Conservation (phyloP, 1,284 basidiomycete genomes). For the Mycosarcoma mackinlayi region DNA sequence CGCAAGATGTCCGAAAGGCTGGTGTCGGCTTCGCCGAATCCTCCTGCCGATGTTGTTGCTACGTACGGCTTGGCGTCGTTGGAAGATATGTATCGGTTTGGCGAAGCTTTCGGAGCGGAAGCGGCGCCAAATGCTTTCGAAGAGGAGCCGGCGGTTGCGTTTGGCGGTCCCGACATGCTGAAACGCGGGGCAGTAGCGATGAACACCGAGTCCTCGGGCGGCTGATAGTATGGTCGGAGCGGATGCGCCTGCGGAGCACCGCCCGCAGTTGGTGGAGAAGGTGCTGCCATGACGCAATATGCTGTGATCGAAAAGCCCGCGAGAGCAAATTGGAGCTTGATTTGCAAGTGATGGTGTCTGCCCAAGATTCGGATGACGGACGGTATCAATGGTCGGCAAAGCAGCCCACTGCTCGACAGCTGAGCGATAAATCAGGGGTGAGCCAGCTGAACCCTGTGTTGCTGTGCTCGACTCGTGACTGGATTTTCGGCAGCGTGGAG, state of each 20-base stretch:
- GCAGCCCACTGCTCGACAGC: slow-evolving; percentile 1
- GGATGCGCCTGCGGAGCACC: slow-evolving; percentile 44
- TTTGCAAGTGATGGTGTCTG: background rate
- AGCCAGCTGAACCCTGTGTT: slow-evolving; percentile 29
- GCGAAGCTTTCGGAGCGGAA: slow-evolving; percentile 3
- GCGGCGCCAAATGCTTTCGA: slow-evolving; percentile 7
- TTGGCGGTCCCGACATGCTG: slow-evolving; percentile 37
- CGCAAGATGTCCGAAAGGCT: slow-evolving; percentile 41
- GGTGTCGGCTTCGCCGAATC: slow-evolving; percentile 34
- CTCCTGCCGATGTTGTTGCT: slow-evolving; percentile 33
- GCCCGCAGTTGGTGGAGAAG: slow-evolving; percentile 11
- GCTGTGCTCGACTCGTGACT: slow-evolving; percentile 3
- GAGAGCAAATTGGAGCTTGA: too few relatives aligned
- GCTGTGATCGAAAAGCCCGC: background rate
- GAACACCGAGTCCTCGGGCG: slow-evolving; percentile 57
- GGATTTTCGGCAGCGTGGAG: slow-evolving; percentile 35
- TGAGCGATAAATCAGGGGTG: slow-evolving; percentile 11
- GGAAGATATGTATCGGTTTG: slow-evolving; percentile 56
- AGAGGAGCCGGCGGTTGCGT: slow-evolving; percentile 13
- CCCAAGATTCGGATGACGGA: background rate
- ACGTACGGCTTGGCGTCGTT: slow-evolving; percentile 51
- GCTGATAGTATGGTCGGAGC: slow-evolving; percentile 63
- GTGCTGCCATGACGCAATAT: slow-evolving; percentile 16
- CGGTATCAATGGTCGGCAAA: background rate
- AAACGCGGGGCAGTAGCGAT: slow-evolving; percentile 56